Evolutionary conservation across 2,329 filamentous ascomycete genomes (phyloP), one percentile per base, ranked within the genome.

Genomic region (Penicillium digitatum): DNA sequence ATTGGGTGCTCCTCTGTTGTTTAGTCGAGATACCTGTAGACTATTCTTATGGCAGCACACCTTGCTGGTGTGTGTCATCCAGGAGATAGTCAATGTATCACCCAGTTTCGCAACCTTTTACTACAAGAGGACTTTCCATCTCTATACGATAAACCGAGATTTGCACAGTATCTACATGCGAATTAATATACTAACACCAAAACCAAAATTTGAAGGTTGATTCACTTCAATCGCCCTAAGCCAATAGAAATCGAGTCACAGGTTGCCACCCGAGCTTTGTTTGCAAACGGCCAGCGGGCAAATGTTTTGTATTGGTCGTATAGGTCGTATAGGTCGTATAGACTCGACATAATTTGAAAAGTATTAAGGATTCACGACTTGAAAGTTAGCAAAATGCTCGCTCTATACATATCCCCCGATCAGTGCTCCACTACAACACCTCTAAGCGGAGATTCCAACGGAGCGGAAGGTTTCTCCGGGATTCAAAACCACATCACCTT

Each of bases 401-500:
- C 27, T 31, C 27, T 32, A 31, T 31, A 45, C 20, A 26, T 26
- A 35, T 26, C 22, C 7, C 11, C 16, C 11, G 20, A 8, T 22
- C 35, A 31, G 42, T 42, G 18, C 37, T 43, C 48, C 48, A 43
- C 47, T 16, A 26, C 45, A 37, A 12, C 26, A 12, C 1, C 14
- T 27, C 34, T 47, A 35, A 46, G 50, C 60, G 62, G 48, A 22
- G 59, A 61, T 40, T 42, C 51, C 45, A 48, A 51, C 58, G 60
- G 58, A 58, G 58, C 56, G 60, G 58, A 61, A 58, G 50, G 62
- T 64, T 63, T 64, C 62, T 64, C 62, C 61, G 35, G 27, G n/a
- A n/a, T n/a, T n/a, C n/a, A n/a, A n/a, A n/a, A n/a, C 51, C 37
- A 48, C 37, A 26, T 22, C 22, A 42, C 34, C 46, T 40, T 50